These are phyloP conservation scores for Syzygium malaccense DNA, from an alignment of 441 rosid genomes.

Conservation along the genomic window DNA sequence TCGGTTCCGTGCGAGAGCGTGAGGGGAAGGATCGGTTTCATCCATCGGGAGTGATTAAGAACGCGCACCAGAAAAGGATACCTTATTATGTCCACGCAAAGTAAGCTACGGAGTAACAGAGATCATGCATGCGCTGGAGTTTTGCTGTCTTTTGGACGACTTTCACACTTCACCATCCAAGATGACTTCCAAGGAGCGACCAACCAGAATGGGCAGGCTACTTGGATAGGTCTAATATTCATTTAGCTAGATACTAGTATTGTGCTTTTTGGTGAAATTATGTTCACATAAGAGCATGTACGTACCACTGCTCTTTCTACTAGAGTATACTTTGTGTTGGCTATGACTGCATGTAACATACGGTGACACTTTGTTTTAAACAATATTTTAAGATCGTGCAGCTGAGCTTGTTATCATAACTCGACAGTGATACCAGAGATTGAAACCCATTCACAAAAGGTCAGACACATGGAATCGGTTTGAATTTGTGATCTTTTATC, in stretches of 20 bases:
- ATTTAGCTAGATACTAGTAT: too few relatives aligned
- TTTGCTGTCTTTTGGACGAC: neutral
- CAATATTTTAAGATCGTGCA: too few relatives aligned
- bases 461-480: neutral
- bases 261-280: too few relatives aligned
- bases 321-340: neutral
- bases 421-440: neutral
- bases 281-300: too few relatives aligned
- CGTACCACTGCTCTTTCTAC: neutral
- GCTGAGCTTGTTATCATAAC: neutral
- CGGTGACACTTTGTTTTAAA: fast-evolving
- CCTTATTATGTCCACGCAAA: neutral
- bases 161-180: neutral
- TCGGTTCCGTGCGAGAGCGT: neutral
- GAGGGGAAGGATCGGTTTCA: neutral
- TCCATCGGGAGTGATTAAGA: neutral
- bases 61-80: neutral
- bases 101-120: neutral
- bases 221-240: neutral
- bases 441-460: neutral
- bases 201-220: neutral
- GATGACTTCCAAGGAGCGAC: neutral
- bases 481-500: neutral
- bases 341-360: neutral
- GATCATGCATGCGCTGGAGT: neutral